Base-by-base conservation (phyloP, 208 protist species). In the Trypanosomatidae sp. region DNA sequence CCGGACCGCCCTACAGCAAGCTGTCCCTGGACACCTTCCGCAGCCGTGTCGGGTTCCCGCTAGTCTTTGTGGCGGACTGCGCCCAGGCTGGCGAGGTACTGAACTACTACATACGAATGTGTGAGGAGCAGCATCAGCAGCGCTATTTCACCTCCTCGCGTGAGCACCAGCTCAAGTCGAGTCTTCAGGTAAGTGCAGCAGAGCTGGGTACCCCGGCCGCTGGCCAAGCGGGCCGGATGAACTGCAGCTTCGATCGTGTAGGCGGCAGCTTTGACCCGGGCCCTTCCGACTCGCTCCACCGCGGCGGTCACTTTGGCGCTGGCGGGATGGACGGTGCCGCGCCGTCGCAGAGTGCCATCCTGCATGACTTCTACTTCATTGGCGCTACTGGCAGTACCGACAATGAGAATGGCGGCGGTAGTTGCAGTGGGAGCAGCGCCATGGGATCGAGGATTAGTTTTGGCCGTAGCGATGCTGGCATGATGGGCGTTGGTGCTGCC, bases 51-150 rank as follows among this genome's bases (percentile, higher is more conserved):
- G 89, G 87, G n/a, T 83, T 88, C 33, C 92, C 92, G 6, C 84
- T 97, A 8, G 84, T 95, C 22, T 88, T 97, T 73, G 77, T 97
- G 43, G 92, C 92, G 0, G 92, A 97, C 74, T 97, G 92, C 71
- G 76, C 80, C 62, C 84, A 92, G 46, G 88, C 92, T 41, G 86
- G 87, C 8, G 82, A 81, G 56, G 78, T 97, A 44, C 64, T 97
- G 50, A 65, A 82, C 44, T 81, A 85, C 69, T 87, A 94, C 66
- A 75, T 94, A 30, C 62, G 81, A 59, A 85, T 79, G 76, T 83
- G 82, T 30, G 82, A 91, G 67, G 85, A 89, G 72, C 80, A 88
- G 68, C 76, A 88, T 66, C 85, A 90, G 70, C 82, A 84, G 62
- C 80, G 84, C 68, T 83, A 86, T 64, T 85, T 87, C 55, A 73